Base-by-base conservation (phyloP, 2,329 filamentous ascomycete species). In the Fusarium bulbicola region DNA sequence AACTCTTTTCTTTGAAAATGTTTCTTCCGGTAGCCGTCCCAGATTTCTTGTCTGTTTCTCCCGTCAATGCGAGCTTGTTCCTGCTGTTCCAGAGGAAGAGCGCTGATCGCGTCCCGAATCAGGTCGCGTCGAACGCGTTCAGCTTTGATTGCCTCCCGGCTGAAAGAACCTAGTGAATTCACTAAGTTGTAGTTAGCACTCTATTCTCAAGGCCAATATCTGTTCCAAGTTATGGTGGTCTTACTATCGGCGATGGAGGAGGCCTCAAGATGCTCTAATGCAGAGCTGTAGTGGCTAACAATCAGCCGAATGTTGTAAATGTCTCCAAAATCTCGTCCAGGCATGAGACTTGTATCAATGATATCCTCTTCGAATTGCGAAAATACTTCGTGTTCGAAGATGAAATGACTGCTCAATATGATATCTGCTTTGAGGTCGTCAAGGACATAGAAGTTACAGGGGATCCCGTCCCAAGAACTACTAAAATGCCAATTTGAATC, bases 271-370 rank as follows among this genome's bases (percentile, higher is more conserved):
- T 5, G 7, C 3, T 6, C 0, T 11, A 63, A 8, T 1, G 59
- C 43, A 2, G 1, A 20, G 32, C 66, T 57, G 6, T 45, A 59
- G 36, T 59, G 58, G 7, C 59, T 32, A 1, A 68, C 28, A 1
- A 68, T 56, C 20, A 68, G 1, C 2, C 32, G 59, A 42, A 70
- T 46, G 5, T 59, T 70, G 37, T 60, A 64, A 12, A 70, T 4
- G 13, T 68, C 64, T 16, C 40, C 40, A 1, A 60, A 28, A 1
- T 37, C 32, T 18, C 20, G 20, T 0, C 1, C 24, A 20, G 42
- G 30, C 0, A 47, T 12, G 3, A 56, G 15, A 15, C 30, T 6
- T 0, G 0, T 7, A 39, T 39, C 13, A 2, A 52, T 1, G 7
- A 47, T 42, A 6, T 42, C 47, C 11, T 36, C 1, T 1, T 15